Conservation (phyloP, 2,329 filamentous ascomycete species). For the Arthrobotrys conoides region DNA sequence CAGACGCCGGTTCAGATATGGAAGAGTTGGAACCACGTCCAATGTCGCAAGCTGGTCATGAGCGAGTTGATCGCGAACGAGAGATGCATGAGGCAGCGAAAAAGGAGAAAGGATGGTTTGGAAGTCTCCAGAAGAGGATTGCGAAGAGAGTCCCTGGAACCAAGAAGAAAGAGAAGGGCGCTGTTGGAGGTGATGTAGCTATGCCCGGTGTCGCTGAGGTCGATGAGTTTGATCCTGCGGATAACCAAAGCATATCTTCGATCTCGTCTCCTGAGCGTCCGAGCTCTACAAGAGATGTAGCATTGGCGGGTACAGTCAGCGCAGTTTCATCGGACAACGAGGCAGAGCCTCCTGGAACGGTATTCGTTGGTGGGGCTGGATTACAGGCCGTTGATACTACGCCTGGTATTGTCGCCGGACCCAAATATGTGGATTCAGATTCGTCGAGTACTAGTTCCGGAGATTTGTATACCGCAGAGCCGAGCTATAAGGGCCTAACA, state of each 20-base stretch:
- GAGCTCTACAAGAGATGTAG: constrained; percentile 37
- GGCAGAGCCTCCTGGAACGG: constrained; percentile 5
- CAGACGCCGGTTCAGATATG: constrained; percentile 40
- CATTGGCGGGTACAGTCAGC: constrained; percentile 32
- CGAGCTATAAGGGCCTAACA: constrained; percentile 48
- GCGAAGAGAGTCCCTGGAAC: constrained; percentile 31
- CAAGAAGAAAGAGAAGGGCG: constrained; percentile 18
- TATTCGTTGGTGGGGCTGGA: constrained; percentile 6
- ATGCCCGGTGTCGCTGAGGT: constrained; percentile 6
- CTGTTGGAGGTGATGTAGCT: neutral
- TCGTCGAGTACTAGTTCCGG: constrained; percentile 39
- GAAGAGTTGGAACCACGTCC: constrained; percentile 55
- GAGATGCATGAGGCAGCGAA: constrained; percentile 52
- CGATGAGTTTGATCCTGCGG: constrained; percentile 24
- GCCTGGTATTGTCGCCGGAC: neutral
- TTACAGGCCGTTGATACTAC: neutral
- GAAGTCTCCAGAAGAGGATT: constrained; percentile 45
- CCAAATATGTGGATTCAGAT: constrained; percentile 37
- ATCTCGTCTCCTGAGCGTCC: constrained; percentile 42
- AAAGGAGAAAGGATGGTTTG: constrained; percentile 53
- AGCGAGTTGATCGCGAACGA: constrained; percentile 43
- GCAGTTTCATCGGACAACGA: constrained; percentile 35
- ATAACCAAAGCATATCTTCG: constrained; percentile 37
- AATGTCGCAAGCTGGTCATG: constrained; percentile 51
- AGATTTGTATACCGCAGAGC: constrained; percentile 47